Conservation (phyloP, 1,139 yeast species). For the Ashbya aceris region DNA sequence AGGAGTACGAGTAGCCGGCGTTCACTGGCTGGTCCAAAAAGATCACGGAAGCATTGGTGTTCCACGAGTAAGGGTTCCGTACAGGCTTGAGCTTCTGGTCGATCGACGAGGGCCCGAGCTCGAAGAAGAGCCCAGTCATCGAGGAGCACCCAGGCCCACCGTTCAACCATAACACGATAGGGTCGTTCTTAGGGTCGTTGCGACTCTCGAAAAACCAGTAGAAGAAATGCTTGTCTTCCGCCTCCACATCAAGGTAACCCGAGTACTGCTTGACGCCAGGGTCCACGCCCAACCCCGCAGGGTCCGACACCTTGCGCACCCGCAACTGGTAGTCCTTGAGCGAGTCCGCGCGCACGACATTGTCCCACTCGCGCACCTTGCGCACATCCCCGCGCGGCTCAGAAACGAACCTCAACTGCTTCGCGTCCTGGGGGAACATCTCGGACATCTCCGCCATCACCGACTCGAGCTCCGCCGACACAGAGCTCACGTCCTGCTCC, state of each 20-base stretch:
- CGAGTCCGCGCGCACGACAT: conserved; percentile 16
- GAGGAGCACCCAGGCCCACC: conserved; percentile 94
- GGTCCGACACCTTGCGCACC: conserved; percentile 42
- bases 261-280: conserved; percentile 65
- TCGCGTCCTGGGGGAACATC: conserved; percentile 45
- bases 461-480: no score
- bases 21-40: conserved; percentile 94
- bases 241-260: conserved; percentile 80
- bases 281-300: conserved; percentile 63
- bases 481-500: no score
- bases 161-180: conserved; percentile 78
- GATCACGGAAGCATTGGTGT: conserved; percentile 78
- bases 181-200: conserved; percentile 80
- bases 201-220: conserved; percentile 86
- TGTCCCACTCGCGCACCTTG: conserved; percentile 39
- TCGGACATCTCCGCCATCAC: conserved; percentile 39
- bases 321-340: conserved; percentile 52
- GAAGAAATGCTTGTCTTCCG: conserved; percentile 76
- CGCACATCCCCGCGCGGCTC: conserved; percentile 35
- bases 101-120: conserved; percentile 79
- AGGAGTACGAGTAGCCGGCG: conserved; percentile 83
- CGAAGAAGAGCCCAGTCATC: conserved; percentile 83
- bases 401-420: conserved; percentile 41
- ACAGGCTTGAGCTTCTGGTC: conserved; percentile 58
- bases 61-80: conserved; percentile 78